Percentiles rank a stretch among this genome's conserved stretches.
These are phyloP conservation scores for Dactylis glomerata DNA, from an alignment of 176 grass and related monocot species.

Conservation along the genomic window DNA sequence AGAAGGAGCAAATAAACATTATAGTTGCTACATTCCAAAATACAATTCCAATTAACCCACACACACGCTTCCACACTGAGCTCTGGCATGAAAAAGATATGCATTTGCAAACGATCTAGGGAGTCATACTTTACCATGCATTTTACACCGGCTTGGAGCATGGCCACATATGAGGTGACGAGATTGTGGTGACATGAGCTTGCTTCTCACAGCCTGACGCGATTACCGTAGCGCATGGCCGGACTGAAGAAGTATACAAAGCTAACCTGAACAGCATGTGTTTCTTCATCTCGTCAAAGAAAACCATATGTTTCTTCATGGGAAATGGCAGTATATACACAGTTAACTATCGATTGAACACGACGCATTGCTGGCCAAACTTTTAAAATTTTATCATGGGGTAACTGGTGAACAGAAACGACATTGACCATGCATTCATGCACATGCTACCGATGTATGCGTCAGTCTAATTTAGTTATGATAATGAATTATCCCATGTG, in stretches of 20 bases:
- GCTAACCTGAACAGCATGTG: neutral
- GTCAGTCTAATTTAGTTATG: neutral
- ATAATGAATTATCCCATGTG: constrained; percentile 3
- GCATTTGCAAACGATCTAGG: neutral
- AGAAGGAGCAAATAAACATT: neutral
- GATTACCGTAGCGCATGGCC: neutral
- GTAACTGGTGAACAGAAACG: neutral
- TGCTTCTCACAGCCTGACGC: neutral
- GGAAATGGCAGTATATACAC: too few species aligned
- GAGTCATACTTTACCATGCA: neutral
- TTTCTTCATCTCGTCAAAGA: neutral
- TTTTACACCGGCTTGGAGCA: neutral
- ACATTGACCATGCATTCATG: neutral
- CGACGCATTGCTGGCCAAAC: neutral
- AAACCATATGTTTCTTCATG: too few species aligned
- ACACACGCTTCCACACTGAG: neutral
- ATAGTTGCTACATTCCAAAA: neutral
- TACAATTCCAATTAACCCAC: neutral
- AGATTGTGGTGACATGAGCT: neutral
- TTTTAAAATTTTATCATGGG: neutral
- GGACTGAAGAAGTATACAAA: neutral
- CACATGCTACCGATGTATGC: neutral
- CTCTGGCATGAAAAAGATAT: neutral
- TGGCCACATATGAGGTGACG: neutral
- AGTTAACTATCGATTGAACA: neutral